A percentile compares a stretch with the other conserved stretches of the same genome.
phyloP scores from a whole-genome alignment of 345 rosid genomes.

The Murraya paniculata region DNA sequence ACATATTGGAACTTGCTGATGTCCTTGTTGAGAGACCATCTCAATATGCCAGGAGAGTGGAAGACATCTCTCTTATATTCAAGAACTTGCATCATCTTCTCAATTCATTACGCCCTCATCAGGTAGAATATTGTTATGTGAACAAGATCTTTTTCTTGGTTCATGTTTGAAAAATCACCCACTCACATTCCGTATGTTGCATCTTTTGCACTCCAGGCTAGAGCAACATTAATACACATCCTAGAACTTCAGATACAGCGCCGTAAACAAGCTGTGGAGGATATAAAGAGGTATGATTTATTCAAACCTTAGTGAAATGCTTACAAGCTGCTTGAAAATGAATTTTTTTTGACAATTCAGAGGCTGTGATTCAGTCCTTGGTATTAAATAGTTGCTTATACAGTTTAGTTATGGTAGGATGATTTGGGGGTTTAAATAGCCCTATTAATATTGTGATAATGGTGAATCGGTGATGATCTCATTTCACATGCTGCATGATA shows the following conservation, averaged over 20 bases:
- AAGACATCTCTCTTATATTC: constrained; percentile 83
- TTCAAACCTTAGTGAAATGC: background rate
- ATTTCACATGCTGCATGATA: too few relatives aligned
- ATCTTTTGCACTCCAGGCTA: constrained; percentile 47
- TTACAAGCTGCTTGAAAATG: background rate
- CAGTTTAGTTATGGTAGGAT: too few relatives aligned
- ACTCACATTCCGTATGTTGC: background rate
- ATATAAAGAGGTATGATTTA: constrained; percentile 68
- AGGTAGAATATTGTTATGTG: constrained; percentile 38
- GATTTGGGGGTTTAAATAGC: too few relatives aligned
- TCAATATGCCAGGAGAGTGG: constrained; percentile 90
- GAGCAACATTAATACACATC: constrained; percentile 90
- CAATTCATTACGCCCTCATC: constrained; percentile 93
- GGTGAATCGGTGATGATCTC: too few relatives aligned
- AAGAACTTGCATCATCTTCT: constrained; percentile 96
- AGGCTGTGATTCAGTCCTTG: background rate
- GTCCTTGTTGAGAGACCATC: constrained; percentile 96
- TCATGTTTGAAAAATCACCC: constrained; percentile 1
- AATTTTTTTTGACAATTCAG: background rate
- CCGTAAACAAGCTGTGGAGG: constrained; percentile 88
- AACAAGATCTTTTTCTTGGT: background rate
- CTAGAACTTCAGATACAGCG: constrained; percentile 85
- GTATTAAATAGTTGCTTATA: background rate
- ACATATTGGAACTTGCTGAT: constrained; percentile 90
- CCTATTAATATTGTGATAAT: too few relatives aligned